Percentiles rank a stretch among this genome's conserved stretches.
phyloP scores from a whole-genome alignment of 2,329 filamentous ascomycete genomes.

The Ceratocystis huliohia region DNA sequence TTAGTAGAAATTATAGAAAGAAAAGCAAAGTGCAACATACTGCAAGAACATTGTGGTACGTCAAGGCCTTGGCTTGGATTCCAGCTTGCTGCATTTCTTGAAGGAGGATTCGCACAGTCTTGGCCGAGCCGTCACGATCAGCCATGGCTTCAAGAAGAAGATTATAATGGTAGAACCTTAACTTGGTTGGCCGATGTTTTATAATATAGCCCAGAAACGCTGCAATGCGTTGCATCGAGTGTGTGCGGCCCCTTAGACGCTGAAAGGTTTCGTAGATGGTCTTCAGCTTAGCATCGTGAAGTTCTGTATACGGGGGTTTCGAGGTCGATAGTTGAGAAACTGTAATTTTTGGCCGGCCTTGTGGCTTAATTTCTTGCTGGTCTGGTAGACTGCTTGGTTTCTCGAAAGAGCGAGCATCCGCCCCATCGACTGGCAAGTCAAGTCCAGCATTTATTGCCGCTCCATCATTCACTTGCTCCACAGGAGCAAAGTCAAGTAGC shows the following conservation, averaged over 20 bases:
- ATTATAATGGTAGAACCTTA: slow-evolving; percentile 54
- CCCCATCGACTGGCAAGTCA: background rate
- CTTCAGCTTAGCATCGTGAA: slow-evolving; percentile 26
- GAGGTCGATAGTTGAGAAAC: slow-evolving; percentile 15
- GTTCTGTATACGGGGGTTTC: slow-evolving; percentile 22
- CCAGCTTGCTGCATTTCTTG: slow-evolving; percentile 54
- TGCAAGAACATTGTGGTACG: slow-evolving; percentile 61
- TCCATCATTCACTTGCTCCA: background rate
- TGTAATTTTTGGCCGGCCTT: slow-evolving; percentile 7
- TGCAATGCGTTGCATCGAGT: slow-evolving; percentile 9
- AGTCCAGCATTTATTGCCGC: slow-evolving; percentile 2
- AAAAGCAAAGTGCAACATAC: slow-evolving; percentile 30
- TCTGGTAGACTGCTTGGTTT: background rate
- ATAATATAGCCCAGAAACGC: slow-evolving; percentile 47
- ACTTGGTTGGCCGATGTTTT: slow-evolving; percentile 39
- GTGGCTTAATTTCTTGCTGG: background rate
- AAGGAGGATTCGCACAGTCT: slow-evolving; percentile 49
- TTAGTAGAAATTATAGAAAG: background rate
- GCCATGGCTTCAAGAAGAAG: slow-evolving; percentile 62
- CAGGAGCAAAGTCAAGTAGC: background rate
- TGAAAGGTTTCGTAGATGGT: slow-evolving; percentile 39
- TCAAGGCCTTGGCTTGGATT: slow-evolving; percentile 49
- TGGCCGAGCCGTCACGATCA: slow-evolving; percentile 53
- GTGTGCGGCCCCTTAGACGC: slow-evolving; percentile 28
- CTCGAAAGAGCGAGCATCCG: background rate